Base-by-base conservation (phyloP, 2,329 filamentous ascomycete genomes). In the Dryadomyces sulphureus region DNA sequence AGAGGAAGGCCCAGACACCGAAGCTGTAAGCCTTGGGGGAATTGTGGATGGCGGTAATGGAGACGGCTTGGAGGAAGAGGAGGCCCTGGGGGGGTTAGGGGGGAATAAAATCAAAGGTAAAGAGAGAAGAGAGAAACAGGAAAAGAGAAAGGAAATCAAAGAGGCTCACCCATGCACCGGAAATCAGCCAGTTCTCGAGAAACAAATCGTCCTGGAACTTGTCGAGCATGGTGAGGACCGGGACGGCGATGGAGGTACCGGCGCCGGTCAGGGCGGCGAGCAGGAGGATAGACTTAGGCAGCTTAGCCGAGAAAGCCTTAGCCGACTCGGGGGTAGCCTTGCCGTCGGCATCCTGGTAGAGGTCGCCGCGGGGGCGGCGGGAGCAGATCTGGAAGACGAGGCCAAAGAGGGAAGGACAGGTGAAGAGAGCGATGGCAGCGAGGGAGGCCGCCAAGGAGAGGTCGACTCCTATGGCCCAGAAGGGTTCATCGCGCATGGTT, bases 301-400 rank as follows among this genome's bases (percentile, higher is more conserved):
- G 55, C 48, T 65, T 73, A 51, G 75, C 72, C 24, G 80, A 81
- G 56, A 80, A 88, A 35, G 67, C 68, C 20, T 69, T 68, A 45
- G 77, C 58, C 1, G 78, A 77, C 56, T 81, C 77, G 36, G 74
- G 68, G 0, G 77, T 81, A 27, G 79, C 81, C 51, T 72, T 68
- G 42, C 84, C 84, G 61, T 89, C 84, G 50, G 70, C 63, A 56
- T 89, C 84, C 53, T 78, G 65, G 55, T 88, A 88, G 12, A 54
- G 25, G 36, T 36, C 45, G 22, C 70, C 62, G 47, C 52, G 58
- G 24, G 50, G 56, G 48, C 59, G 54, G 38, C 55, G 53, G 41
- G 47, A 57, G 50, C 42, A 53, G 35, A 59, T 54, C 54, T 49
- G 57, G 41, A 39, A 41, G 35, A 56, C 53, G 48, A 59, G 53